phyloP scores from a whole-genome alignment of 2,329 filamentous ascomycete genomes.

The Fusarium sp. region DNA sequence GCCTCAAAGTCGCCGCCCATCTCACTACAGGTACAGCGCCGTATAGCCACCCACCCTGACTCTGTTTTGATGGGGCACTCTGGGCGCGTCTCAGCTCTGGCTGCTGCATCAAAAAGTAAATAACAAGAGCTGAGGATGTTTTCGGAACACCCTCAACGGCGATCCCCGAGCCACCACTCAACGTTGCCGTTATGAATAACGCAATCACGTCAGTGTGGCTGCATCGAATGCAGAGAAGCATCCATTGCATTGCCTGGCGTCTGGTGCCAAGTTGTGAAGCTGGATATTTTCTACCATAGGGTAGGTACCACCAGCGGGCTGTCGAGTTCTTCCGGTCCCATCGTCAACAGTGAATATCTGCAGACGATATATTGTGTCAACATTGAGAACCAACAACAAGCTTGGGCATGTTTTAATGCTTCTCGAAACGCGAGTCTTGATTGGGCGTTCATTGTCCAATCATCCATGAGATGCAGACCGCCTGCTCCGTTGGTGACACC shows the following conservation, averaged over 20 bases:
- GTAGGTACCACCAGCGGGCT: not conserved
- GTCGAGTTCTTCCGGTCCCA: not conserved
- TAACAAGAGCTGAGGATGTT: slow-evolving; percentile 27
- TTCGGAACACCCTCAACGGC: slow-evolving; percentile 15
- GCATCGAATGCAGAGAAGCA: slow-evolving; percentile 4
- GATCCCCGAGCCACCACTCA: slow-evolving; percentile 2
- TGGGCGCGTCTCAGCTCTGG: slow-evolving; percentile 30
- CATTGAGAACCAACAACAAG: not conserved
- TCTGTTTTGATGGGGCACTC: slow-evolving; percentile 36
- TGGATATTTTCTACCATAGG: not conserved
- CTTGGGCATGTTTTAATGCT: not conserved
- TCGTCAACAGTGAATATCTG: not conserved
- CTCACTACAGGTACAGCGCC: not conserved
- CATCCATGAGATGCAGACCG: not conserved
- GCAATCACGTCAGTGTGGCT: slow-evolving; percentile 12
- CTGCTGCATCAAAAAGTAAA: slow-evolving; percentile 37
- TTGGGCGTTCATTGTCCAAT: not conserved
- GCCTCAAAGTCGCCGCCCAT: not conserved
- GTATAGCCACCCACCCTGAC: slow-evolving; percentile 1
- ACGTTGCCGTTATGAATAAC: not conserved
- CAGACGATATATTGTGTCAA: not conserved
- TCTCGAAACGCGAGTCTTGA: not conserved
- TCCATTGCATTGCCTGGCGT: not conserved
- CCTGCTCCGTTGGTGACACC: not conserved
- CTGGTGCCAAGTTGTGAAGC: not conserved